Conservation (phyloP, 129 eudicot species). For the Flaveria robusta region DNA sequence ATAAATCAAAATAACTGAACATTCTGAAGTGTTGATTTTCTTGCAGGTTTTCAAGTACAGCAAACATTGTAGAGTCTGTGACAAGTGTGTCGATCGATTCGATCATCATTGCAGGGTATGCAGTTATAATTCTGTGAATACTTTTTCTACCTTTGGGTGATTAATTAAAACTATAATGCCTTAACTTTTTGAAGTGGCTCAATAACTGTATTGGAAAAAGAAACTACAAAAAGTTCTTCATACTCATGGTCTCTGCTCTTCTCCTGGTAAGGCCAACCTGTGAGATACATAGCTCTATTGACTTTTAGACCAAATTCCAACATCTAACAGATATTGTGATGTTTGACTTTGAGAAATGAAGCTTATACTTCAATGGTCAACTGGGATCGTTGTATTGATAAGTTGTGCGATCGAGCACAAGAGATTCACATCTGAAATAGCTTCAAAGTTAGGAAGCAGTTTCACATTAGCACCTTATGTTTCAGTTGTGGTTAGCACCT, state of each 20-base stretch:
- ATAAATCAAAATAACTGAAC: not conserved
- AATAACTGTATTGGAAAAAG: slow-evolving; percentile 91
- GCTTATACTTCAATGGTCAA: slow-evolving; percentile 98
- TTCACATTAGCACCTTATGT: slow-evolving; percentile 83
- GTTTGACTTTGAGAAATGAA: slow-evolving; percentile 73
- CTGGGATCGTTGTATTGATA: slow-evolving; percentile 85
- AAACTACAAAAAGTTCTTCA: slow-evolving; percentile 76
- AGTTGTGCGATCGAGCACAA: slow-evolving; percentile 65
- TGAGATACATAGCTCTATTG: slow-evolving; percentile 20
- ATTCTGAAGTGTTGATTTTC: slow-evolving; percentile 13
- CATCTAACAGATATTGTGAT: slow-evolving; percentile 35
- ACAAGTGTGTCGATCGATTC: slow-evolving; percentile 90
- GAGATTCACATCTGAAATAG: slow-evolving; percentile 51
- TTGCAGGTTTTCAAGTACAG: slow-evolving; percentile 95
- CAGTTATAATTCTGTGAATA: not conserved
- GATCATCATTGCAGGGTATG: slow-evolving; percentile 99
- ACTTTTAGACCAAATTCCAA: slow-evolving; percentile 36
- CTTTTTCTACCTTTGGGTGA: not conserved
- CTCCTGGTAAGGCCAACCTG: slow-evolving; percentile 67
- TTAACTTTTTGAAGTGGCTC: slow-evolving; percentile 66
- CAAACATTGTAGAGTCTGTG: slow-evolving; percentile 98
- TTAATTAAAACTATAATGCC: slow-evolving; percentile 7
- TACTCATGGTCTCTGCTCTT: slow-evolving; percentile 90
- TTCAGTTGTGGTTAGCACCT: slow-evolving; percentile 77
- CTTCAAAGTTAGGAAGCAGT: slow-evolving; percentile 90